Percentiles rank a stretch among this genome's conserved stretches.
phyloP scores from a whole-genome alignment of 768 basidiomycete genomes.

The Tubosaeta sp. region DNA sequence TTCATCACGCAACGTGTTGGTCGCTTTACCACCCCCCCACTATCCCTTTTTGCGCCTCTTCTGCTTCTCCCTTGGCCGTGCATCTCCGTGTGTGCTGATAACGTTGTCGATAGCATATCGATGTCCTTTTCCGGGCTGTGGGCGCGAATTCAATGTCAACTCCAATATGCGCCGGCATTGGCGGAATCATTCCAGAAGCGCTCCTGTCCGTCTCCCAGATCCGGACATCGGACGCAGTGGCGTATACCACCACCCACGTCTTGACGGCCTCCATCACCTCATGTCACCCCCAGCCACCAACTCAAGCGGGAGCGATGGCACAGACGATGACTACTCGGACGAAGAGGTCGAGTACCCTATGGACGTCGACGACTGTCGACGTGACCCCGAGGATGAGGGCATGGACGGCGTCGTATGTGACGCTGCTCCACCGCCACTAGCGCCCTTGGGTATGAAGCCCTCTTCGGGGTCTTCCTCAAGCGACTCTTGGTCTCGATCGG shows the following conservation, averaged over 20 bases:
- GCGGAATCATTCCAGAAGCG: slow-evolving; percentile 51
- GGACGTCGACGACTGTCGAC: slow-evolving; percentile 17
- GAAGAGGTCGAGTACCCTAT: slow-evolving; percentile 19
- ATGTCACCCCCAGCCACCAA: slow-evolving; percentile 30
- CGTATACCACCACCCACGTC: slow-evolving; percentile 7
- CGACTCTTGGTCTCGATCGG: slow-evolving; percentile 28
- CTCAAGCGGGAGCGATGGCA: slow-evolving; percentile 24
- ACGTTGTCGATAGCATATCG: slow-evolving; percentile 50
- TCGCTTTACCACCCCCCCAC: background rate
- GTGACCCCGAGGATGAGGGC: background rate
- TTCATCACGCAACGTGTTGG: slow-evolving; percentile 13
- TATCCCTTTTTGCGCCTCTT: no score
- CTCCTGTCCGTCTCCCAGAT: slow-evolving; percentile 21
- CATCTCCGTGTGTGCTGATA: slow-evolving; percentile 9
- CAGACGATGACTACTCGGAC: slow-evolving; percentile 15
- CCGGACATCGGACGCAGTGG: slow-evolving; percentile 8
- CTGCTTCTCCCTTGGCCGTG: background rate
- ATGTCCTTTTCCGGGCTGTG: slow-evolving; percentile 71
- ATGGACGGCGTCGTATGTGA: background rate
- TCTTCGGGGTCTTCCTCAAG: slow-evolving; percentile 8
- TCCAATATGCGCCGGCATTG: slow-evolving; percentile 83
- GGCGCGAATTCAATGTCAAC: slow-evolving; percentile 77
- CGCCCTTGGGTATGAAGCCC: background rate
- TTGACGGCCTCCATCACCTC: slow-evolving; percentile 3
- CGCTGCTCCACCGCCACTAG: background rate